Conservation (phyloP, 1,139 yeast species). For the Candida dubliniensis region DNA sequence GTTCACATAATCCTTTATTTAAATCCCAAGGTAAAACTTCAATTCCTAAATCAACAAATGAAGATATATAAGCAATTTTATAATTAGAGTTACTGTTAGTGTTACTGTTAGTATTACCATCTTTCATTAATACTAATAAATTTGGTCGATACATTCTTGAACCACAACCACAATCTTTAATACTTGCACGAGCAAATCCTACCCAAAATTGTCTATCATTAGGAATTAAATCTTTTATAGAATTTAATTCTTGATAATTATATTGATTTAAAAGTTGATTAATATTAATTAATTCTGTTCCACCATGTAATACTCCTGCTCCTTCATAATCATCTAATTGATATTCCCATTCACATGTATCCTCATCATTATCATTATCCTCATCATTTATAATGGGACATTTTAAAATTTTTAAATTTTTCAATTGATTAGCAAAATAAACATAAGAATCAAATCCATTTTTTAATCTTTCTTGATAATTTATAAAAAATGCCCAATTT, state of each 20-base stretch:
- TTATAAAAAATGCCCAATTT: conserved; percentile 35
- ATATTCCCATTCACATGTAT: conserved; percentile 29
- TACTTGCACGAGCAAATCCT: conserved; percentile 50
- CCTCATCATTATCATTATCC: too few species aligned
- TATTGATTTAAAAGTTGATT: conserved; percentile 17
- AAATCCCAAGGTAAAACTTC: conserved; percentile 32
- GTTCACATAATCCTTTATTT: conserved; percentile 22
- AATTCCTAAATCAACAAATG: conserved; percentile 35
- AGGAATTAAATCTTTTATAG: conserved; percentile 8
- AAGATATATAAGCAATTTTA: conserved; percentile 30
- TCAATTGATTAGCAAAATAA: conserved; percentile 29
- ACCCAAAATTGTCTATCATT: conserved; percentile 45
- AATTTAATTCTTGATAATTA: conserved; percentile 2
- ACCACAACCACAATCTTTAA: conserved; percentile 51
- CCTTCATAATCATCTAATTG: conserved; percentile 18
- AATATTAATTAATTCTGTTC: conserved; percentile 28
- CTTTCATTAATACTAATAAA: conserved; percentile 37
- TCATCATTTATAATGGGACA: conserved; percentile 19
- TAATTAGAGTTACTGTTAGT: too few species aligned
- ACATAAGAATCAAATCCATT: conserved; percentile 20
- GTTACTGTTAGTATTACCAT: too few species aligned
- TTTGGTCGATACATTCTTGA: conserved; percentile 47
- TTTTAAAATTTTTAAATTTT: conserved; percentile 23
- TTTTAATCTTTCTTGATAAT: conserved; percentile 16
- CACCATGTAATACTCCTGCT: conserved; percentile 38